These are phyloP conservation scores for Mucor mucedo DNA, from an alignment of 371 early-diverging fungal species.

Conservation along the genomic window DNA sequence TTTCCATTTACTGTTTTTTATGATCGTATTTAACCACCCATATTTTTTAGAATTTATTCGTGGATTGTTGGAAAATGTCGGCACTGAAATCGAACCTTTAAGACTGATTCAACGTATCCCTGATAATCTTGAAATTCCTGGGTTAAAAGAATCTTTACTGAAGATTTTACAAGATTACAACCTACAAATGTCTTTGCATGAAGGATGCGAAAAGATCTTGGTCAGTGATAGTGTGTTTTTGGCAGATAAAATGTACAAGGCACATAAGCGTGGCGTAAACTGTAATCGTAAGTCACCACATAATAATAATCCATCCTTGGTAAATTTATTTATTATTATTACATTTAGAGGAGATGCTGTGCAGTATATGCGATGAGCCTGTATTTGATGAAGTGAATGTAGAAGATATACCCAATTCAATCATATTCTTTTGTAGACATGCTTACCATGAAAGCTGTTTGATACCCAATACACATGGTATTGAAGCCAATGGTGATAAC, in stretches of 20 bases:
- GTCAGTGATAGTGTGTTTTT: conserved; percentile 83
- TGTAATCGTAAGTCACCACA: conserved; percentile 46
- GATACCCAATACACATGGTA: conserved; percentile 29
- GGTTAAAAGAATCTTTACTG: conserved; percentile 78
- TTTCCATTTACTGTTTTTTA: conserved; percentile 15
- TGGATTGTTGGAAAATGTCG: conserved; percentile 88
- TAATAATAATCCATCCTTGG: background rate
- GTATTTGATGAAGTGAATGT: conserved; percentile 51
- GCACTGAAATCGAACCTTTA: conserved; percentile 85
- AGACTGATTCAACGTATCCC: conserved; percentile 83
- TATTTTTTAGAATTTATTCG: conserved; percentile 74
- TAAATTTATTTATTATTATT: background rate
- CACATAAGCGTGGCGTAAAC: conserved; percentile 74
- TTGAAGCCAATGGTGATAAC: conserved; percentile 20
- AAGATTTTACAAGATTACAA: conserved; percentile 90
- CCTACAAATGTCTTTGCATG: conserved; percentile 83
- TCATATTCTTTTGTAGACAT: conserved; percentile 81
- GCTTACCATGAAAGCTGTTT: conserved; percentile 75
- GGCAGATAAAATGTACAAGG: conserved; percentile 72
- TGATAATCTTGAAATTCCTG: conserved; percentile 77
- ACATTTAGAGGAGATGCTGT: conserved; percentile 59
- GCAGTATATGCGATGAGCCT: conserved; percentile 66
- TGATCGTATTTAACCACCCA: too few species aligned
- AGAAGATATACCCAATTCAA: conserved; percentile 44
- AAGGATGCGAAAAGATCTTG: conserved; percentile 88